Conservation (phyloP, 78 protist genomes). For the Tieghemostelium lacteum region DNA sequence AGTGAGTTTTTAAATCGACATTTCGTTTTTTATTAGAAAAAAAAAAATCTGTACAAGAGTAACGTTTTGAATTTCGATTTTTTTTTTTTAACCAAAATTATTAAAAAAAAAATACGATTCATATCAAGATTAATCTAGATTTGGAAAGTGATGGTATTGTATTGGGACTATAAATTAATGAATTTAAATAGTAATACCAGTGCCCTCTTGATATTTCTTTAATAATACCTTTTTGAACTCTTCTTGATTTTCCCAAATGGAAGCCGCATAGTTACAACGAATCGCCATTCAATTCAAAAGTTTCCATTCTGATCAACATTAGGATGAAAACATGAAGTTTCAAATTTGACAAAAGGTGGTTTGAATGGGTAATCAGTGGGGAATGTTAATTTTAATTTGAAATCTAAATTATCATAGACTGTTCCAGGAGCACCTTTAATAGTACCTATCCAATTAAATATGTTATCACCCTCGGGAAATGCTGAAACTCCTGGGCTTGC, state of each 20-base stretch:
- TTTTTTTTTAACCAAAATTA: too few species aligned
- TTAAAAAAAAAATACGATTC: too few species aligned
- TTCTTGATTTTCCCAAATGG: conserved; percentile 89
- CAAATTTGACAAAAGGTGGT: conserved; percentile 93
- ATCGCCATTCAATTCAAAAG: conserved; percentile 95
- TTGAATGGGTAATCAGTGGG: conserved; percentile 90
- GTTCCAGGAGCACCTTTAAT: conserved; percentile 89
- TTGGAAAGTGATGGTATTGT: too few species aligned
- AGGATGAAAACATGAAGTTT: conserved; percentile 94
- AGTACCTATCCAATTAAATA: conserved; percentile 90
- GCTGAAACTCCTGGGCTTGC: conserved; percentile 77
- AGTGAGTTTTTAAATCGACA: too few species aligned
- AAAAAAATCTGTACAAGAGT: too few species aligned
- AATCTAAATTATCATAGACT: conserved; percentile 90
- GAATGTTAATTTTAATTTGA: too few species aligned
- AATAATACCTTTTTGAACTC: conserved; percentile 68
- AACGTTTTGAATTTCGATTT: too few species aligned
- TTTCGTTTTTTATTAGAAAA: too few species aligned
- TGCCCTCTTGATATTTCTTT: conserved; percentile 75
- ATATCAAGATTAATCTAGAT: too few species aligned
- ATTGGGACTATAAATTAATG: too few species aligned
- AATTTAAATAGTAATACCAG: conserved; percentile 34
- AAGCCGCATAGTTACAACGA: conserved; percentile 93
- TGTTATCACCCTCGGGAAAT: conserved; percentile 89
- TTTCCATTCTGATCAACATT: conserved; percentile 93